These are phyloP conservation scores for Saccharomycopsis fermentans DNA, from an alignment of 805 yeast genomes.

Conservation along the genomic window DNA sequence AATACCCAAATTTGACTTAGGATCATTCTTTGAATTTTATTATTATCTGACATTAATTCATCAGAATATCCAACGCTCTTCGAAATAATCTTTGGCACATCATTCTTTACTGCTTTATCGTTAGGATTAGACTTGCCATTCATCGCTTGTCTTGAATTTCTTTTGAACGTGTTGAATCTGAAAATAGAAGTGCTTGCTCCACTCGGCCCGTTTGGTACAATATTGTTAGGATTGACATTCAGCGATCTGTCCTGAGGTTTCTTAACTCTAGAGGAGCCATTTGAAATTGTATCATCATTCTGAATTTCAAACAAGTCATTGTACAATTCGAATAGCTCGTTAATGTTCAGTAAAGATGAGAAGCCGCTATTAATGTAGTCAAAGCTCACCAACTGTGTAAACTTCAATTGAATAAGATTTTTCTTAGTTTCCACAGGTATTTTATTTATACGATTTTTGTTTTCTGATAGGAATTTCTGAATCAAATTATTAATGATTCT, in stretches of 20 bases:
- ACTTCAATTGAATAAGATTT: constrained; percentile 50
- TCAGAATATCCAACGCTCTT: neutral
- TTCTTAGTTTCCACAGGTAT: constrained; percentile 3
- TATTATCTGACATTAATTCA: constrained; percentile 24
- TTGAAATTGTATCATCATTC: constrained; percentile 1
- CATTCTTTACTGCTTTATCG: neutral
- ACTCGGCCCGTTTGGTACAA: neutral
- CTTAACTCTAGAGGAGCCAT: neutral
- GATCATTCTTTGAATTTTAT: constrained; percentile 33
- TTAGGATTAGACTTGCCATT: neutral
- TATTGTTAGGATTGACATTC: neutral
- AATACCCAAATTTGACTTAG: constrained; percentile 53
- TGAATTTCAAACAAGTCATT: constrained; percentile 36
- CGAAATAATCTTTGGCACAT: neutral
- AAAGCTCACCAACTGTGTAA: constrained; percentile 63
- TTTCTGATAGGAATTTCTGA: neutral
- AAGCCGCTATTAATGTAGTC: constrained; percentile 50
- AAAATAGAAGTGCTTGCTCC: neutral
- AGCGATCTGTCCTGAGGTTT: neutral
- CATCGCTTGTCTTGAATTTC: neutral
- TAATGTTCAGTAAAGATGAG: constrained; percentile 52
- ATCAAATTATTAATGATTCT: neutral
- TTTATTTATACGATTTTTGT: neutral
- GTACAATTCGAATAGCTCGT: constrained; percentile 54
- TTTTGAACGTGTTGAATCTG: constrained; percentile 9